These are phyloP conservation scores for Phylloporus sp. DNA, from an alignment of 768 basidiomycete genomes.

Conservation along the genomic window DNA sequence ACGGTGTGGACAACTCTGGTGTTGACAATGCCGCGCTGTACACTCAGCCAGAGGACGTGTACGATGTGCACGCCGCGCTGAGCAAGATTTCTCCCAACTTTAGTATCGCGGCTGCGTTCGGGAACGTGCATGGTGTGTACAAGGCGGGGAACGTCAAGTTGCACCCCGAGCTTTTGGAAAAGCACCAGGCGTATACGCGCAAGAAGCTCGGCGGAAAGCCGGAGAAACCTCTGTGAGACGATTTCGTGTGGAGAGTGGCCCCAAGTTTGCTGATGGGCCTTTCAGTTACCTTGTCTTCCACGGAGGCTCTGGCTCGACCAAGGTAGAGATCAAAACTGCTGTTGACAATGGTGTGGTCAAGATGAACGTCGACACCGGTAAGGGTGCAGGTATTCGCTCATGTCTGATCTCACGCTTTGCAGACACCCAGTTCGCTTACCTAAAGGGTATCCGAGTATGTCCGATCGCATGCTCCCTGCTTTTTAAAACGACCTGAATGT, in stretches of 20 bases:
- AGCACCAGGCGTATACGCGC: conserved; percentile 80
- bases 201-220: conserved; percentile 60
- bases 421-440: conserved; percentile 91
- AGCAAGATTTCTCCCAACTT: conserved; percentile 86
- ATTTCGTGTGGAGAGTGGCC: background rate
- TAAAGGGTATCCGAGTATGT: conserved; percentile 72
- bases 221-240: conserved; percentile 76
- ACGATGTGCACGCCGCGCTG: conserved; percentile 84
- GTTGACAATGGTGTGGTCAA: conserved; percentile 93
- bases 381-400: background rate
- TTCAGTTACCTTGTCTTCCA: conserved; percentile 97
- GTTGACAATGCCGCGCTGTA: conserved; percentile 94
- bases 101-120: conserved; percentile 96
- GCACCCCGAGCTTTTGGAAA: conserved; percentile 84
- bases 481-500: background rate
- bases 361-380: conserved; percentile 96
- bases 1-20: conserved; percentile 96
- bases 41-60: conserved; percentile 97
- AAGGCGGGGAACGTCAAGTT: conserved; percentile 97
- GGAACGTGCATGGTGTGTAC: conserved; percentile 99
- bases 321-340: conserved; percentile 91
- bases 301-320: conserved; percentile 96
- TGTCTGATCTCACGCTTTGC: conserved; percentile 5
- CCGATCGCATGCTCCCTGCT: background rate
- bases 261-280: background rate